phyloP scores from a whole-genome alignment of 2,329 filamentous ascomycete genomes.

The Cladosporium sp. region DNA sequence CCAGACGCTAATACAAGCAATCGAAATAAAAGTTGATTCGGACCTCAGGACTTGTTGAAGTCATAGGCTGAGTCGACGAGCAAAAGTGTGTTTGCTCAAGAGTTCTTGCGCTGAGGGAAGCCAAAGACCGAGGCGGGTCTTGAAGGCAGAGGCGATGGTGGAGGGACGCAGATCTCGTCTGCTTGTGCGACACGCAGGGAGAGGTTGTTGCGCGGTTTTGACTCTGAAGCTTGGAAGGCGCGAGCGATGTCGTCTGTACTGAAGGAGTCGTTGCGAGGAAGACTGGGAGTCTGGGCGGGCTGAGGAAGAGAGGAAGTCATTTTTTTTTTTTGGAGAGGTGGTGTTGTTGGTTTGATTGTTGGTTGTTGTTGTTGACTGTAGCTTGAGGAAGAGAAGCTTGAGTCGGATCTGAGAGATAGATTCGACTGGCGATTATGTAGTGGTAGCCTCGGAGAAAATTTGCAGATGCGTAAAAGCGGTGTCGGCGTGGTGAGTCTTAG shows the following conservation, averaged over 20 bases:
- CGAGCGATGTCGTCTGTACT: conserved; percentile 38
- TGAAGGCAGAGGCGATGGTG: conserved; percentile 36
- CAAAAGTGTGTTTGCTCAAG: not conserved
- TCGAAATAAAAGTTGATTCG: not conserved
- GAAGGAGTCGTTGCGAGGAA: conserved; percentile 42
- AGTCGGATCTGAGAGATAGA: not conserved
- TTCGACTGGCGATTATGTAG: conserved; percentile 14
- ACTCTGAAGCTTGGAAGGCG: conserved; percentile 37
- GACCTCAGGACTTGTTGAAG: not conserved
- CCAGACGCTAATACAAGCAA: conserved; percentile 17
- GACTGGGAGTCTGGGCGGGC: conserved; percentile 25
- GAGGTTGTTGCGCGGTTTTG: conserved; percentile 37
- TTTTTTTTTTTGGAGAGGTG: conserved; percentile 16
- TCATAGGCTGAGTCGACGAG: not conserved
- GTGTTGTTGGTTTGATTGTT: conserved; percentile 4
- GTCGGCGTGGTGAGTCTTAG: conserved; percentile 14
- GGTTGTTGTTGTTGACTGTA: not conserved
- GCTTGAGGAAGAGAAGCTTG: conserved; percentile 5
- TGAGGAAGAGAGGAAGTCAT: conserved; percentile 40
- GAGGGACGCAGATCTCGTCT: conserved; percentile 35
- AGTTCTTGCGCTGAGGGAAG: conserved; percentile 17
- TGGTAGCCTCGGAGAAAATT: conserved; percentile 1
- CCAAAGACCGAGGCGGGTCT: conserved; percentile 34
- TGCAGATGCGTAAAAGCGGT: conserved; percentile 19
- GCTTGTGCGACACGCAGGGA: conserved; percentile 33